Percentiles rank a stretch among this genome's conserved stretches.
Evolutionary conservation across 2,329 filamentous ascomycete genomes (phyloP).

Genomic region (Pezicula carpinea): DNA sequence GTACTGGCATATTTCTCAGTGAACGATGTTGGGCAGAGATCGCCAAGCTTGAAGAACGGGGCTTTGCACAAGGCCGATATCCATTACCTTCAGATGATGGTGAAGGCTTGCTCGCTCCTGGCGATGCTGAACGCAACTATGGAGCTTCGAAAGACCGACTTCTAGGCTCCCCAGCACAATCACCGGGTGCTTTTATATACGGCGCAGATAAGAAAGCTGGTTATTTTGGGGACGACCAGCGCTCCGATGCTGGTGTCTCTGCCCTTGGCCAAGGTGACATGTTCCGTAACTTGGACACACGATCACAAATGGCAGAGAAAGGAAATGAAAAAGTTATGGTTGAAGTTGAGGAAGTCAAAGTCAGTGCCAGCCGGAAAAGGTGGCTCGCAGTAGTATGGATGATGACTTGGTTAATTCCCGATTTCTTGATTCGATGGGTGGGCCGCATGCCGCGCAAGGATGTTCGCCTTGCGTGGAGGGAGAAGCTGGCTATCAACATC

Average conservation of each 20-base stretch:
- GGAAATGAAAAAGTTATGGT: slow-evolving; percentile 86
- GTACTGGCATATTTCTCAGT: slow-evolving; percentile 91
- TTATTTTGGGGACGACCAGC: slow-evolving; percentile 74
- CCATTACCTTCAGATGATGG: slow-evolving; percentile 54
- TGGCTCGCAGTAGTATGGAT: slow-evolving; percentile 84
- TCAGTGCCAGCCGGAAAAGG: slow-evolving; percentile 77
- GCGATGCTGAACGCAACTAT: slow-evolving; percentile 47
- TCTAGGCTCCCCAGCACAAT: slow-evolving; percentile 40
- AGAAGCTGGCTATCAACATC: slow-evolving; percentile 97
- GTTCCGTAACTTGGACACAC: slow-evolving; percentile 95
- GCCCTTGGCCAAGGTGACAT: slow-evolving; percentile 90
- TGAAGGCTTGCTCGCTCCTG: slow-evolving; percentile 54
- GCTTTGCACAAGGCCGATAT: slow-evolving; percentile 49
- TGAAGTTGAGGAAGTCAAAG: slow-evolving; percentile 80
- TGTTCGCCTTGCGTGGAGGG: slow-evolving; percentile 87
- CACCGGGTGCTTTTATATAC: slow-evolving; percentile 58
- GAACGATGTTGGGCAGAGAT: slow-evolving; percentile 95
- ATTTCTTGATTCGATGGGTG: slow-evolving; percentile 70
- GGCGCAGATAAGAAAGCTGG: slow-evolving; percentile 70
- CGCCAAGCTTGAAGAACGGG: slow-evolving; percentile 64
- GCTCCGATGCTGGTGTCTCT: slow-evolving; percentile 89
- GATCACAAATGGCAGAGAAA: slow-evolving; percentile 91
- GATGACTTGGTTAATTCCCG: slow-evolving; percentile 83
- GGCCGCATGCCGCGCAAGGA: slow-evolving; percentile 91
- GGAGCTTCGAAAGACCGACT: slow-evolving; percentile 59